Evolutionary conservation across 257 asterid species (phyloP).

Genomic region (Forsythia viridissima): DNA sequence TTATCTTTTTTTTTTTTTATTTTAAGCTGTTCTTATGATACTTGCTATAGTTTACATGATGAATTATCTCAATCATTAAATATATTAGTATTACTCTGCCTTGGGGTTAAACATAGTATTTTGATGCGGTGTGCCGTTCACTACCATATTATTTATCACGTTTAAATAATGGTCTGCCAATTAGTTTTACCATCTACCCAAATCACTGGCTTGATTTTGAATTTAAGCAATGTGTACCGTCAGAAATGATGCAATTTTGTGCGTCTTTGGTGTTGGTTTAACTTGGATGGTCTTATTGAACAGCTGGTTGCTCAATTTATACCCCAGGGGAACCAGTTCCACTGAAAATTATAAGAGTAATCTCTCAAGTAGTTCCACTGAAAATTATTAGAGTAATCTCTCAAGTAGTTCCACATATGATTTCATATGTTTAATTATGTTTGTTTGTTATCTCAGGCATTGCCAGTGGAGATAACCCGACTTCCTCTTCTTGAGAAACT

Average conservation of each 20-base stretch:
- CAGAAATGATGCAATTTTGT: constrained; percentile 2
- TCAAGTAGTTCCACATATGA: constrained; percentile 10
- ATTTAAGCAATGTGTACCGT: background rate
- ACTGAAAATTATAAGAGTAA: background rate
- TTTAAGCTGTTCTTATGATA: background rate
- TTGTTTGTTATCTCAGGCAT: constrained; percentile 48
- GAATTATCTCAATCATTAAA: background rate
- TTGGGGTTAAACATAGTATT: background rate
- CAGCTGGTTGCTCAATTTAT: background rate
- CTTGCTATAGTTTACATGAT: background rate
- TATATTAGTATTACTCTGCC: background rate
- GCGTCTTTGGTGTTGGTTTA: constrained; percentile 7
- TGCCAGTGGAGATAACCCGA: constrained; percentile 87
- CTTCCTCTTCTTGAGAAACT: constrained; percentile 92
- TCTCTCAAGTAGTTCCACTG: constrained; percentile 13
- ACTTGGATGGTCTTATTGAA: background rate
- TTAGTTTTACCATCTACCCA: constrained; percentile 10
- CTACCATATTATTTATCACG: background rate
- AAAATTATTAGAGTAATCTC: background rate
- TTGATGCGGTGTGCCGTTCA: background rate
- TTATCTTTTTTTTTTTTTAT: background rate
- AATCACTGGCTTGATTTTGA: constrained; percentile 2
- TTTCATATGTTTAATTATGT: constrained; percentile 28
- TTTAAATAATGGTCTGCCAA: background rate
- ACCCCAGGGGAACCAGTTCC: background rate